These are phyloP conservation scores for Madurella mycetomatis DNA, from an alignment of 2,329 filamentous ascomycete genomes.

Conservation along the genomic window DNA sequence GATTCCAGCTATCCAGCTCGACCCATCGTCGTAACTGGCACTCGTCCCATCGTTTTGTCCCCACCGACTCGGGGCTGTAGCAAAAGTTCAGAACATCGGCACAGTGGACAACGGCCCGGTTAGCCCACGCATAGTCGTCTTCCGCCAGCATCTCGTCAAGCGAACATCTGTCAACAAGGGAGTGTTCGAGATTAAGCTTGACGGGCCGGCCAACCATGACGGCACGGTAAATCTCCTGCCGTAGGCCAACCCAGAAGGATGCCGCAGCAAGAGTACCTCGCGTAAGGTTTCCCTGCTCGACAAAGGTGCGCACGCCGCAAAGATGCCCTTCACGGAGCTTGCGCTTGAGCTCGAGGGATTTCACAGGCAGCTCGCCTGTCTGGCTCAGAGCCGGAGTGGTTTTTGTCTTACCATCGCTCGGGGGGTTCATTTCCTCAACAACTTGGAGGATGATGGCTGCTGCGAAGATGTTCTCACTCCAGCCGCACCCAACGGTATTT, in stretches of 20 bases:
- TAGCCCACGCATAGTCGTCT: slow-evolving; percentile 55
- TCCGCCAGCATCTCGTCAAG: slow-evolving; percentile 34
- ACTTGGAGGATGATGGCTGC: slow-evolving; percentile 54
- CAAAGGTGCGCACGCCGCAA: slow-evolving; percentile 43
- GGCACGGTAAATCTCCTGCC: slow-evolving; percentile 57
- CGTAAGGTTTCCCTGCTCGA: slow-evolving; percentile 37
- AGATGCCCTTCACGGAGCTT: slow-evolving; percentile 45
- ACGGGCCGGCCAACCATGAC: slow-evolving; percentile 44
- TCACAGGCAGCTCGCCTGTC: background rate
- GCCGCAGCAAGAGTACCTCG: slow-evolving; percentile 45
- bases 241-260: slow-evolving; percentile 53
- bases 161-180: slow-evolving; percentile 45
- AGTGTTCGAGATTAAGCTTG: slow-evolving; percentile 46
- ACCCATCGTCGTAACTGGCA: slow-evolving; percentile 35
- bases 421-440: slow-evolving; percentile 48
- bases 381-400: background rate
- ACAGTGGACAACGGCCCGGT: slow-evolving; percentile 57
- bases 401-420: background rate
- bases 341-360: slow-evolving; percentile 32
- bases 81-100: slow-evolving; percentile 62
- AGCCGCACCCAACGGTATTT: slow-evolving; percentile 37
- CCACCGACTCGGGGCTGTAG: slow-evolving; percentile 40
- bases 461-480: slow-evolving; percentile 49
- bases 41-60: slow-evolving; percentile 20
- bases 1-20: slow-evolving; percentile 42